A percentile compares a stretch with the other conserved stretches of the same genome.
phyloP scores from a whole-genome alignment of 352 stramenopile genomes.

The Globisporangium barbulae region DNA sequence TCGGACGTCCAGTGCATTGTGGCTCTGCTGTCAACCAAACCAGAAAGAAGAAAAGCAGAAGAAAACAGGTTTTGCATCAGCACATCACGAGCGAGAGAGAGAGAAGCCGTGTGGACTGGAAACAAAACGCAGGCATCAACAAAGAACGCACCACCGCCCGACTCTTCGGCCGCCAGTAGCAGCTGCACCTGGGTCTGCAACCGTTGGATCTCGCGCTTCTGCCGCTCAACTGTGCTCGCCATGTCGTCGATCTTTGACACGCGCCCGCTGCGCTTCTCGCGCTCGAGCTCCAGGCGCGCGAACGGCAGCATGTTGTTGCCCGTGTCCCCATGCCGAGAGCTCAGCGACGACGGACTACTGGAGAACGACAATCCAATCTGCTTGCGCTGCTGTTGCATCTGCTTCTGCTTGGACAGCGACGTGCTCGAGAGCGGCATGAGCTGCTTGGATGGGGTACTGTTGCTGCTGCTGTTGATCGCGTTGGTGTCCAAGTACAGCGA shows the following conservation, averaged over 20 bases:
- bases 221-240: constrained; percentile 39
- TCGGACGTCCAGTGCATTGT: neutral
- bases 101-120: neutral
- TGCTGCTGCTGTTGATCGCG: constrained; percentile 6
- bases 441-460: constrained; percentile 18
- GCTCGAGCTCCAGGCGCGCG: constrained; percentile 37
- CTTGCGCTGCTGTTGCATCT: constrained; percentile 24
- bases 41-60: constrained; percentile 7
- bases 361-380: neutral
- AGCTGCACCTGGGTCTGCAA: constrained; percentile 67
- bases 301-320: constrained; percentile 45
- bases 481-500: constrained; percentile 19
- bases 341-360: constrained; percentile 5
- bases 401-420: constrained; percentile 33
- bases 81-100: neutral
- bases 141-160: constrained; percentile 9
- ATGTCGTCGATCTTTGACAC: constrained; percentile 41
- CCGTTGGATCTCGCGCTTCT: constrained; percentile 67
- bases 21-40: constrained; percentile 5
- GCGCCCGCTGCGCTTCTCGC: constrained; percentile 22
- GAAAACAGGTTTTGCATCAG: neutral
- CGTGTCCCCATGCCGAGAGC: constrained; percentile 7
- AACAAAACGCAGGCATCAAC: neutral
- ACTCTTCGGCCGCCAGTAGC: constrained; percentile 36
- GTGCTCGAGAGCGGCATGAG: constrained; percentile 23